Conservation (phyloP, 352 stramenopile species). For the Pythium scleroteichum region DNA sequence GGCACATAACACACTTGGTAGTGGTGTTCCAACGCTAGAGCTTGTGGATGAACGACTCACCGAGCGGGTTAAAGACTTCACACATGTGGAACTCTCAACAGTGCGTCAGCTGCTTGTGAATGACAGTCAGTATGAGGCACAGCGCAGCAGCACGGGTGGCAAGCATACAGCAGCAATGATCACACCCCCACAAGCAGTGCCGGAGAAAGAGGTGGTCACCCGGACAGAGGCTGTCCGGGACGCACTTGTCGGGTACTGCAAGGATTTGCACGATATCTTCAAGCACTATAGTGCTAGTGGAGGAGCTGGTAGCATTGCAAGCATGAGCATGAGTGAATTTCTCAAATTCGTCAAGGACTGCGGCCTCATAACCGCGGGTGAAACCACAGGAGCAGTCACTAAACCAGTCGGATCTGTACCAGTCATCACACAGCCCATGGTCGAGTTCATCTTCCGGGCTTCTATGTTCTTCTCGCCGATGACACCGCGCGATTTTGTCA, state of each 20-base stretch:
- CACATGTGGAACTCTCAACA: conserved; percentile 38
- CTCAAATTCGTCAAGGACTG: conserved; percentile 71
- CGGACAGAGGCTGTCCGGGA: conserved; percentile 52
- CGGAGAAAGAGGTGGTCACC: conserved; percentile 59
- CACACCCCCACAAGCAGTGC: conserved; percentile 32
- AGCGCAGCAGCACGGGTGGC: background rate
- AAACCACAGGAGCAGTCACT: background rate
- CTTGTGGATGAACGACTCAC: conserved; percentile 69
- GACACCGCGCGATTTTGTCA: conserved; percentile 21
- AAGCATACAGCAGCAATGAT: conserved; percentile 18
- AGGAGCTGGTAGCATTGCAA: conserved; percentile 60
- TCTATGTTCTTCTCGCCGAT: conserved; percentile 32
- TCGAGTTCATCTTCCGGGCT: conserved; percentile 49
- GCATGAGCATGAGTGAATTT: conserved; percentile 73
- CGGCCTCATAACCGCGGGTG: background rate
- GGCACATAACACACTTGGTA: conserved; percentile 30
- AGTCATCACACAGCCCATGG: conserved; percentile 35
- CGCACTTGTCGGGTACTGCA: conserved; percentile 61
- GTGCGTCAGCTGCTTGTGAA: conserved; percentile 63
- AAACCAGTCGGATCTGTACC: background rate
- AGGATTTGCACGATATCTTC: conserved; percentile 82
- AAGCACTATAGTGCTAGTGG: conserved; percentile 80
- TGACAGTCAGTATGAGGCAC: conserved; percentile 33
- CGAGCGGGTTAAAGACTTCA: conserved; percentile 68
- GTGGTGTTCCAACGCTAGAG: conserved; percentile 22